Conservation (phyloP, 2,329 filamentous ascomycete genomes). For the Cytospora chrysosperma region DNA sequence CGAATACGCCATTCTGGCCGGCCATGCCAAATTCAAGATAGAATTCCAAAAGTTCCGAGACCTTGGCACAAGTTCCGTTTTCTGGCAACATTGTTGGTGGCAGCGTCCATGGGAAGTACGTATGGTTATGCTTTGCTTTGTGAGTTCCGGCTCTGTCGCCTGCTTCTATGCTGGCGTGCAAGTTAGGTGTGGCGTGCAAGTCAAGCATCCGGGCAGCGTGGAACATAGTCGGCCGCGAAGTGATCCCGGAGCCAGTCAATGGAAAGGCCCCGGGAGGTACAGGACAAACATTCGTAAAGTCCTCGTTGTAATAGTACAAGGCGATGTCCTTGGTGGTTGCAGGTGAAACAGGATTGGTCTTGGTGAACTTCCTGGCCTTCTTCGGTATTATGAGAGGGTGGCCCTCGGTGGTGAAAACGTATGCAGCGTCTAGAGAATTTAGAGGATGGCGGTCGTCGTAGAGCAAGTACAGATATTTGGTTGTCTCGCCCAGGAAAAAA, state of each 20-base stretch:
- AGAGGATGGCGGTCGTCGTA: constrained; percentile 85
- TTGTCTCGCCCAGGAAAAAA: constrained; percentile 95
- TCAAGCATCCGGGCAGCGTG: constrained; percentile 84
- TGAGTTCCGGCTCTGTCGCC: constrained; percentile 42
- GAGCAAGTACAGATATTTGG: constrained; percentile 91
- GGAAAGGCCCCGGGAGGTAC: constrained; percentile 57
- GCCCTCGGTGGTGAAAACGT: constrained; percentile 94
- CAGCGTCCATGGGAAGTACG: constrained; percentile 90
- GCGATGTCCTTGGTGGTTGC: constrained; percentile 23
- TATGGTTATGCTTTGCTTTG: constrained; percentile 70
- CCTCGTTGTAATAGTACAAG: constrained; percentile 40
- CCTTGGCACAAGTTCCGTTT: constrained; percentile 74
- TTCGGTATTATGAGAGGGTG: constrained; percentile 85
- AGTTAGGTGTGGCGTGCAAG: constrained; percentile 71
- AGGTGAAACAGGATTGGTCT: constrained; percentile 24
- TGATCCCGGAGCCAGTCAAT: constrained; percentile 75
- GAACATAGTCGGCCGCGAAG: constrained; percentile 78
- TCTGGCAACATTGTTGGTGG: constrained; percentile 71
- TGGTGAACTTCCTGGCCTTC: constrained; percentile 32
- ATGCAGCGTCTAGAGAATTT: constrained; percentile 81
- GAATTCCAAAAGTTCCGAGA: constrained; percentile 70
- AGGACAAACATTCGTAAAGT: constrained; percentile 65
- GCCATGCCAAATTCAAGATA: constrained; percentile 60
- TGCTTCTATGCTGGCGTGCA: constrained; percentile 47
- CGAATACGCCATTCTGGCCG: constrained; percentile 45